Evolutionary conservation across 23 red algal genomes (phyloP), one percentile per base, ranked within the genome.

Genomic region (Gracilaria caudata): DNA sequence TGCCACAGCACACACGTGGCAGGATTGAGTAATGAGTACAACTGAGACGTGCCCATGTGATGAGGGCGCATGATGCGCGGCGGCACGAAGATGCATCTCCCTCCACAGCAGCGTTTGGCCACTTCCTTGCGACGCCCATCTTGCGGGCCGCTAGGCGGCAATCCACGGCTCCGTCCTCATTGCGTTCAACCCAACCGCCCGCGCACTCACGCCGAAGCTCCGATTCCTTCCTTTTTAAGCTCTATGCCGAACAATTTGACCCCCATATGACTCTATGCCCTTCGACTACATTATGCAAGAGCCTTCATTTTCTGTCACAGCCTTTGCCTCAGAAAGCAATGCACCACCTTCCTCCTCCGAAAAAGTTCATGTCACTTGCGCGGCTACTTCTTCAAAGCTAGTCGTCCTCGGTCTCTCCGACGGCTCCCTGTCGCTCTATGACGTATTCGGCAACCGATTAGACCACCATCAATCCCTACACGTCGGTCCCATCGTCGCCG

Each of bases 341-440:
- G 40, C 65, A 29, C 12, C 73, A 28, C 35, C 76, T 43, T 76
- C 81, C 6, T 6, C 40, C 21, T 49, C 51, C 14, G 5, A 25
- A 38, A 14, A 45, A 1, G 9, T 47, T 35, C 35, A 47, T 51
- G 63, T 89, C 16, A 81, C 87, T 41, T 80, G 59, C 64, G 75
- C 75, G 9, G 78, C 87, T 3, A 59, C 87, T 19, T 91, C 87
- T n/a, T 37, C 87, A 9, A 81, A 91, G 23, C 66, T 91, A 49
- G 77, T 91, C 33, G 66, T 91, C 5, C 87, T 91, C 23, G 87
- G 87, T 59, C 78, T 82, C 40, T 91, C 87, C 59, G 71, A 91
- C 77, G 87, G 87, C 46, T 77, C 87, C 24, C 46, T 82, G 30
- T 55, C 87, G 0, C 64, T 91, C 46, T 91, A 82, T 51, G 87